A percentile compares a stretch with the other conserved stretches of the same genome.
These are phyloP conservation scores for Pythium guiyangense DNA, from an alignment of 352 stramenopile genomes.

Conservation along the genomic window DNA sequence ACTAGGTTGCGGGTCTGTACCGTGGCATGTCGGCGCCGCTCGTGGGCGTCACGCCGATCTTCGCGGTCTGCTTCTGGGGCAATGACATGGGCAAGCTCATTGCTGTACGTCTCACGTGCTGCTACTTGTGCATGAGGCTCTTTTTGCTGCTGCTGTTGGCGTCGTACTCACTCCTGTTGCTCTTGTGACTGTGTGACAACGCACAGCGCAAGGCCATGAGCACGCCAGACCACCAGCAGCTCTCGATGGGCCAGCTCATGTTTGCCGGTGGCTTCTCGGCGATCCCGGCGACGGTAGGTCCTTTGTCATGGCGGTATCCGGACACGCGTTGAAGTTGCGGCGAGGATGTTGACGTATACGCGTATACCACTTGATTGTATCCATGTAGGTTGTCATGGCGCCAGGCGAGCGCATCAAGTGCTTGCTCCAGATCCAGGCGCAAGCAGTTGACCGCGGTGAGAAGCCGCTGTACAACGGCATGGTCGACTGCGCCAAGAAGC, in stretches of 20 bases:
- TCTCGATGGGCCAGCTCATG: constrained; percentile 85
- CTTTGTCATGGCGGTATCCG: not conserved
- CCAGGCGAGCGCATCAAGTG: constrained; percentile 97
- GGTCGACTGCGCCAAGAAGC: constrained; percentile 91
- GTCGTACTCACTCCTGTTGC: constrained; percentile 2
- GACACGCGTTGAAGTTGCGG: not conserved
- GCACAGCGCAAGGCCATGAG: constrained; percentile 51
- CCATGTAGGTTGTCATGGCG: constrained; percentile 83
- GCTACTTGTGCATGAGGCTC: not conserved
- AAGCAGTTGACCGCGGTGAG: constrained; percentile 72
- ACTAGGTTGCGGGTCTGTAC: constrained; percentile 85
- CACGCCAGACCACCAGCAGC: constrained; percentile 49
- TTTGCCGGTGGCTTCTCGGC: constrained; percentile 89
- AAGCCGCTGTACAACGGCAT: constrained; percentile 92
- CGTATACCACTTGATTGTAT: constrained; percentile 1
- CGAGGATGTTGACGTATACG: not conserved
- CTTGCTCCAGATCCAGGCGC: constrained; percentile 90
- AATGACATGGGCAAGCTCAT: constrained; percentile 96
- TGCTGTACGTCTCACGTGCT: constrained; percentile 42
- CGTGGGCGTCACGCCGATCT: constrained; percentile 94
- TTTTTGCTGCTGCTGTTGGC: not conserved
- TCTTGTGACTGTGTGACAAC: not conserved
- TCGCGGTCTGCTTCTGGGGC: constrained; percentile 96
- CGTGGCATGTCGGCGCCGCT: constrained; percentile 94
- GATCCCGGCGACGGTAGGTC: constrained; percentile 62